A percentile compares a stretch with the other conserved stretches of the same genome.
Evolutionary conservation across 2,329 filamentous ascomycete genomes (phyloP).

Genomic region (Dothistroma septosporum): DNA sequence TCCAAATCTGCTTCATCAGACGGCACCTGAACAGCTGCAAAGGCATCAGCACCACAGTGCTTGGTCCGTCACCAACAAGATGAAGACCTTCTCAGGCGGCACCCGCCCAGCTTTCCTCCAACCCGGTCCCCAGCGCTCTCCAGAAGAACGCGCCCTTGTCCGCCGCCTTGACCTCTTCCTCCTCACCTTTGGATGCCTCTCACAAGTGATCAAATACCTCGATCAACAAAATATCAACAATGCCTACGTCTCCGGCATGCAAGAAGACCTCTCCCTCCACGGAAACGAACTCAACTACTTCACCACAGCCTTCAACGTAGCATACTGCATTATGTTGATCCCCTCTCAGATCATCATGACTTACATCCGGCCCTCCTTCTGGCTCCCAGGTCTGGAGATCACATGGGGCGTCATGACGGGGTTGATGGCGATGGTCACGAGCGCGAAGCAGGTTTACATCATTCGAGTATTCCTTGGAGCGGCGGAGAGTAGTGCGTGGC

Average conservation of each 20-base stretch:
- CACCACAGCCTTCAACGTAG: slow-evolving; percentile 40
- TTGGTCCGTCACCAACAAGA: too few species aligned
- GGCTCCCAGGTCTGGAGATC: slow-evolving; percentile 31
- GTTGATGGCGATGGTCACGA: slow-evolving; percentile 32
- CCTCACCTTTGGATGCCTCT: slow-evolving; percentile 40
- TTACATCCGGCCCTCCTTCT: slow-evolving; percentile 35
- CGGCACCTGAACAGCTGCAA: too few species aligned
- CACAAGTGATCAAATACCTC: slow-evolving; percentile 37
- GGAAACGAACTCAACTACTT: slow-evolving; percentile 33
- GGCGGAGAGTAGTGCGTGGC: slow-evolving; percentile 40
- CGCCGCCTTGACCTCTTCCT: slow-evolving; percentile 39
- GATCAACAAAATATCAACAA: slow-evolving; percentile 31
- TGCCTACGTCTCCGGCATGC: slow-evolving; percentile 25
- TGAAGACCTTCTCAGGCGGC: too few species aligned
- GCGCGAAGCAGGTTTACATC: slow-evolving; percentile 27
- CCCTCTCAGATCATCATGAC: slow-evolving; percentile 41
- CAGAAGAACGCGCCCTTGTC: slow-evolving; percentile 36
- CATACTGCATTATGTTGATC: slow-evolving; percentile 40
- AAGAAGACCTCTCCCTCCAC: slow-evolving; percentile 28
- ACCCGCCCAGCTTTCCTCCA: not conserved
- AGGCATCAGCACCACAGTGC: too few species aligned
- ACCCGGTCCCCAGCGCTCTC: not conserved
- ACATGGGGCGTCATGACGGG: slow-evolving; percentile 28
- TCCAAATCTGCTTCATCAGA: too few species aligned
- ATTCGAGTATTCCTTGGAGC: slow-evolving; percentile 29